Evolutionary conservation across 129 eudicot genomes (phyloP), one percentile per base, ranked within the genome.

Genomic region (Oenanthe sinensis): DNA sequence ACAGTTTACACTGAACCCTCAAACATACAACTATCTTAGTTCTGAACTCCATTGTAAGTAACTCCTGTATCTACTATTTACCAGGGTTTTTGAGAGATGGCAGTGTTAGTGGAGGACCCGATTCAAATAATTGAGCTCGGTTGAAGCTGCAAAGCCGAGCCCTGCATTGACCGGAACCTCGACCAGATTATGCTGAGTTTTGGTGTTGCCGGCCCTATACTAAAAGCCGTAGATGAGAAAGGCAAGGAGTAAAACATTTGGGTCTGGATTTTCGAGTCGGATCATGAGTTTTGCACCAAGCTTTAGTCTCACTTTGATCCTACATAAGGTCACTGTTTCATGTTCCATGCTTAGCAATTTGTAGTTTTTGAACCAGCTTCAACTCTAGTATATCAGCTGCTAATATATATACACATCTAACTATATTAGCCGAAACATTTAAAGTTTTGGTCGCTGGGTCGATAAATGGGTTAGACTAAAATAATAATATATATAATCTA

Each of bases 161-260:
- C 88, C 0, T 91, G 75, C 46, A 89, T 91, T 40, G 96, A 95
- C 82, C 92, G 91, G n/a, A 88, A 87, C n/a, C 97, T 91, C 45
- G 94, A 95, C 50, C 96, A 96, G 40, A 97, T 95, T 17, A 90
- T 94, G 28, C 68, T 91, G 20, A 88, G 91, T 11, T 96, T 97
- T 11, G 98, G 98, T 14, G 86, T 91, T 16, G 94, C 97, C 76
- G 97, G 97, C 47, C 92, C 98, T 1, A 88, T 91, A 78, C 87
- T 90, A 30, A 81, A 91, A 55, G 96, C 97, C 11, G 87, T 84
- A 48, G 87, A 88, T 76, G 84, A 83, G n/a, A 84, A 84, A 37
- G 95, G 97, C 28, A 68, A 85, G 20, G 83, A 78, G 44, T 96
- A 91, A 75, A 86, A 96, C 33, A 91, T 95, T 17, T 95, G 96